Base-by-base conservation (phyloP, 1,139 yeast genomes). In the Yamadazyma conglobata region DNA sequence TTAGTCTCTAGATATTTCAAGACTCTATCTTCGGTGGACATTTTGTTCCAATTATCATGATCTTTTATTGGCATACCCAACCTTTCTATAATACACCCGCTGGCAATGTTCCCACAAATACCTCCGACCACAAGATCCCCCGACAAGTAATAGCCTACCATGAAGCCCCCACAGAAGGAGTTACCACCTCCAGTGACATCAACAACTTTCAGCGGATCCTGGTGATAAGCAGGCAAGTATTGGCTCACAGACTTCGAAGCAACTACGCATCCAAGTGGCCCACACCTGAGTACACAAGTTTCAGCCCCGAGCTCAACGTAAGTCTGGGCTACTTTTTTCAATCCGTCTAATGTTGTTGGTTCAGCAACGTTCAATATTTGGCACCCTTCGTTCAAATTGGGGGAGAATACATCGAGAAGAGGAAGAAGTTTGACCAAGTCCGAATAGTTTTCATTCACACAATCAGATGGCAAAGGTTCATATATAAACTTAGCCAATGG, bases 111-210 rank as follows among this genome's bases (percentile, higher is more conserved):
- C 0, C 89, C 96, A 47, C 76, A 75, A 0, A 82, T 59, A 2
- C 81, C 79, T 1, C 80, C 87, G 2, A 62, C 48, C 0, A 56
- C 48, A 62, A 83, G 62, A 49, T 82, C 73, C 1, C 47, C 38
- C 19, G 73, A 60, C 25, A 79, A 48, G 2, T 61, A 56, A 39
- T 70, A 74, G 0, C 80, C 93, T 5, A 80, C 64, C 9, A 81
- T 70, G 46, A 85, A 77, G 0, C 82, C 95, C 1, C 96, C 96
- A 36, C 91, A 75, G 53, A 82, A 88, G 0, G 93, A 69, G 51
- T 89, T 89, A 0, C 97, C 97, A 3, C 95, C 96, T 0, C 97
- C 97, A 0, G 96, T 89, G 0, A 95, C 95, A 52, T 89, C 97
- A 3, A 77, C 59, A 1, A 88, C 91, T 20, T 58, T 55, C 3